Conservation (phyloP, 129 eudicot genomes). For the Chrysanthemum makinoi region DNA sequence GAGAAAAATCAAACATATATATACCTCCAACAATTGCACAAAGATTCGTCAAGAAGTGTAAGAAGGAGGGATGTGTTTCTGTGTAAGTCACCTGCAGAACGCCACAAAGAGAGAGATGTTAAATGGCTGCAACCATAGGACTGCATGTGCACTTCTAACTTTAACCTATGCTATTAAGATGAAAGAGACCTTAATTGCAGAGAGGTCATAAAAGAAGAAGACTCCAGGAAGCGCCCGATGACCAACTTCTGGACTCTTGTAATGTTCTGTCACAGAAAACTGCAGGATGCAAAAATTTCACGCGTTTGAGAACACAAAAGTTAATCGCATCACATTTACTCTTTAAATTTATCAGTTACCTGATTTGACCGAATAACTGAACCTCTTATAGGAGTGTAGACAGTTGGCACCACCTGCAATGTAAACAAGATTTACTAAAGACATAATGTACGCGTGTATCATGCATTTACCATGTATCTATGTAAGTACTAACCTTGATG, state of each 20-base stretch:
- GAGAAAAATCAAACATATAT: constrained; percentile 13
- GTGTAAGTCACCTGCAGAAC: constrained; percentile 73
- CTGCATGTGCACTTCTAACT: too few relatives aligned
- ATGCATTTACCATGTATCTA: background rate
- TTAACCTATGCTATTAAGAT: background rate
- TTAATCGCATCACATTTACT: constrained; percentile 7
- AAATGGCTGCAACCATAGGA: too few relatives aligned
- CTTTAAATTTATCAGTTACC: constrained; percentile 35
- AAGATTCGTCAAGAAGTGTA: constrained; percentile 81
- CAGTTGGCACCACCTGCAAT: constrained; percentile 86
- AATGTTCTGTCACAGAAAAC: constrained; percentile 96
- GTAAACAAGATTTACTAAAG: background rate
- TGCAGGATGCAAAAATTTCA: constrained; percentile 30
- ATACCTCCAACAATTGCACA: constrained; percentile 98
- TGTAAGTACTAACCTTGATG: constrained; percentile 53
- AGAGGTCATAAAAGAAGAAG: constrained; percentile 86
- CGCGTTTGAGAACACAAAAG: constrained; percentile 1
- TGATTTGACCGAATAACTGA: constrained; percentile 76
- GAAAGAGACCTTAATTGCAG: constrained; percentile 76
- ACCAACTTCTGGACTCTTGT: constrained; percentile 54
- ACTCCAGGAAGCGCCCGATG: constrained; percentile 72
- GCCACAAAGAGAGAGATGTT: background rate
- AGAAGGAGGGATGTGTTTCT: constrained; percentile 62
- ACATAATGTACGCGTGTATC: constrained; percentile 3
- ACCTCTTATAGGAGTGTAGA: constrained; percentile 71